Evolutionary conservation across 2,329 filamentous ascomycete genomes (phyloP), one percentile per base, ranked within the genome.

Genomic region (Ploettnerulaceae sp.): DNA sequence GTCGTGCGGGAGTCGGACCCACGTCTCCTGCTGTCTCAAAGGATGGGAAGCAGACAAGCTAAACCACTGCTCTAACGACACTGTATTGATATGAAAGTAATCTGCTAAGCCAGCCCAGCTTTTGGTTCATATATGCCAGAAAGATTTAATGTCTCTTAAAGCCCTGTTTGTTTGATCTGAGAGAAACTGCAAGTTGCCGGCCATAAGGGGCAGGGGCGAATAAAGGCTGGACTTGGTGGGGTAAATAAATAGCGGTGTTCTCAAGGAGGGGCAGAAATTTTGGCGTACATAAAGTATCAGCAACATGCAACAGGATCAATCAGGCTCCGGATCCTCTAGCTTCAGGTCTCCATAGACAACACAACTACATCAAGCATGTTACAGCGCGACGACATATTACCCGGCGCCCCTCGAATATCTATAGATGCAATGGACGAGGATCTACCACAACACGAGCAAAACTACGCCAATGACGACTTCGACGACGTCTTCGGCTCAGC

Each of bases 401-500:
- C 50, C 3, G 40, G 45, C 14, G 14, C 31, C 8, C 9, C 22
- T 5, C 14, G 26, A 3, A 8, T 17, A 24, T 14, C 21, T 21
- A 1, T 12, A 9, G 1, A 18, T 8, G 15, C 4, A 8, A 43
- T 31, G 12, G 18, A 31, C 22, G 25, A 47, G n/a, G 21, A 36
- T 5, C 15, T 26, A n/a, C 35, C 22, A 6, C 11, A 8, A 3
- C 28, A 42, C 14, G 32, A 44, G 20, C 12, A 31, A 14, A 17
- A 33, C n/a, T 45, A 51, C n/a, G 20, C 37, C 3, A 61, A 62
- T 21, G 56, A 62, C 38, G 54, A 57, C 28, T 51, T 64, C 9
- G 59, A 64, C 34, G 62, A 64, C 47, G 56, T 64, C 8, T 64
- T 63, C 42, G 62, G 62, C 32, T 64, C 62, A 5, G 59, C 48